A percentile compares a stretch with the other conserved stretches of the same genome.
Conservation (phyloP, 768 basidiomycete genomes). For the Filobasidium floriforme region DNA sequence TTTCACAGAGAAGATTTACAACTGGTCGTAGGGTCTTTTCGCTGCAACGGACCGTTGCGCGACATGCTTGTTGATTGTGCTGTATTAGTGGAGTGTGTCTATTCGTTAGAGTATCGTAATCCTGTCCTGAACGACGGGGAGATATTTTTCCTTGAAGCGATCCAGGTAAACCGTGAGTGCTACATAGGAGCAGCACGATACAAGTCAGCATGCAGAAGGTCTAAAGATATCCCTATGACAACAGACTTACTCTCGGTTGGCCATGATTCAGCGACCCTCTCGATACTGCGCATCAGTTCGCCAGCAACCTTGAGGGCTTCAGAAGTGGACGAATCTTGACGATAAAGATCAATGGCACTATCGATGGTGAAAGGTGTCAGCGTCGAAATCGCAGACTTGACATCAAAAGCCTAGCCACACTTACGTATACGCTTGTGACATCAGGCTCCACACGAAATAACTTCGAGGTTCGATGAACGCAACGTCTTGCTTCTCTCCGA, state of each 20-base stretch:
- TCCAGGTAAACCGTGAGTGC: neutral
- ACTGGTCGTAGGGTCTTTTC: too few species aligned
- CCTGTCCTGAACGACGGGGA: neutral
- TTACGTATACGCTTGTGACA: constrained; percentile 17
- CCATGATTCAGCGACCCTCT: constrained; percentile 14
- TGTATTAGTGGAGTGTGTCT: neutral
- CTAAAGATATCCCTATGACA: neutral
- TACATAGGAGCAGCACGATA: neutral
- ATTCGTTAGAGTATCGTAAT: neutral
- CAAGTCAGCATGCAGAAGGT: neutral
- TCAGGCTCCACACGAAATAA: constrained; percentile 18
- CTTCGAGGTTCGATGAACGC: constrained; percentile 4
- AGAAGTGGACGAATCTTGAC: constrained; percentile 8
- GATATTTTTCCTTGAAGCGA: neutral
- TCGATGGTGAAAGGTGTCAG: neutral
- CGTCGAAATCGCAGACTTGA: neutral
- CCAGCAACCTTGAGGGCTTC: constrained; percentile 18
- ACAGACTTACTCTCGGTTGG: constrained; percentile 7
- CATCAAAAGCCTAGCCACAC: neutral
- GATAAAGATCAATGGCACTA: constrained; percentile 13
- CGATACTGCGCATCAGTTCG: constrained; percentile 3
- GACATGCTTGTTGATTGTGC: too few species aligned
- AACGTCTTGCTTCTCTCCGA: neutral
- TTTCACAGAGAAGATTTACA: too few species aligned
- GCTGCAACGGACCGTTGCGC: too few species aligned